Conservation (phyloP, 352 stramenopile genomes). For the Phytophthora rubi region DNA sequence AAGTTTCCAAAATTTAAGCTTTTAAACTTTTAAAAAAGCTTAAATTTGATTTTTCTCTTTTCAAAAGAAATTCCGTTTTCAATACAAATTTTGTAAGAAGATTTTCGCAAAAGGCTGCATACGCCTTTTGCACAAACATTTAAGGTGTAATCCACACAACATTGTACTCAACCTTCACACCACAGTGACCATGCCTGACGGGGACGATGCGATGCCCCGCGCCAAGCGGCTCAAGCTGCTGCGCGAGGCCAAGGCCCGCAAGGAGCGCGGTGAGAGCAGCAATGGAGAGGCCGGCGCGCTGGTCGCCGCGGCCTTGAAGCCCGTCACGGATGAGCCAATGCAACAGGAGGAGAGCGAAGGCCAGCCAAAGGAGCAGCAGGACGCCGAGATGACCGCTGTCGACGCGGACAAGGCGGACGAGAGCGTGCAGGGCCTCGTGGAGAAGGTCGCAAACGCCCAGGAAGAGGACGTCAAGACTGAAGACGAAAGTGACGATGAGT, state of each 20-base stretch:
- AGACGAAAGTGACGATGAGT: slow-evolving; percentile 65
- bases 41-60: no score
- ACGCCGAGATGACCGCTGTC: slow-evolving; percentile 12
- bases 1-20: no score
- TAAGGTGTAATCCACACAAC: no score
- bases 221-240: slow-evolving; percentile 88
- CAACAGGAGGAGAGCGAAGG: slow-evolving; percentile 10
- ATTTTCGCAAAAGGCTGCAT: no score
- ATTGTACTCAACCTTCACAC: background rate
- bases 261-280: slow-evolving; percentile 54
- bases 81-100: no score
- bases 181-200: background rate
- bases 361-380: slow-evolving; percentile 28
- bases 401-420: slow-evolving; percentile 5
- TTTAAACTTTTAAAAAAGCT: no score
- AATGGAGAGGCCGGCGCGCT: slow-evolving; percentile 24
- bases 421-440: slow-evolving; percentile 16
- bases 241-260: slow-evolving; percentile 82
- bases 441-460: slow-evolving; percentile 35
- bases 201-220: slow-evolving; percentile 64
- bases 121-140: no score
- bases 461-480: slow-evolving; percentile 37
- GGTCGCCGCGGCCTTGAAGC: slow-evolving; percentile 9
- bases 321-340: slow-evolving; percentile 13
- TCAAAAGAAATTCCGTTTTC: no score